phyloP scores from a whole-genome alignment of 2,329 filamentous ascomycete genomes.

The Penicillium griseofulvum region DNA sequence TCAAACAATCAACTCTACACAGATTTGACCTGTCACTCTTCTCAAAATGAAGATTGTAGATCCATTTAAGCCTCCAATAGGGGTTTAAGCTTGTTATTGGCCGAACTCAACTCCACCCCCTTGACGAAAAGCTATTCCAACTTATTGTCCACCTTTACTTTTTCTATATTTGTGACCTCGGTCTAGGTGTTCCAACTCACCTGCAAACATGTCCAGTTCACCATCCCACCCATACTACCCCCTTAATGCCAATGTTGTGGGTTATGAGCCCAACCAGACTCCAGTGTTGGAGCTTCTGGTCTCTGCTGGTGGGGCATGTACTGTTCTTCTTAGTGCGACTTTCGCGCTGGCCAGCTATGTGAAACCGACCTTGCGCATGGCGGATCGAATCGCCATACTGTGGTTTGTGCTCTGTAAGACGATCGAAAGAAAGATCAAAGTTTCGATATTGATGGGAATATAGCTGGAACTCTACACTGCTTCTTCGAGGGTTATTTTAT shows the following conservation, averaged over 20 bases:
- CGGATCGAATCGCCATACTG: conserved; percentile 61
- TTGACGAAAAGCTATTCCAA: not conserved
- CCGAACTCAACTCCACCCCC: not conserved
- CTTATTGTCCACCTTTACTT: not conserved
- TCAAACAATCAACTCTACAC: no score
- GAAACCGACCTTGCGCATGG: conserved; percentile 52
- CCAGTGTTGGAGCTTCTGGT: conserved; percentile 58
- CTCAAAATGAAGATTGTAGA: not conserved
- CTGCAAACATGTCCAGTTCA: conserved; percentile 6
- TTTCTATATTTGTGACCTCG: not conserved
- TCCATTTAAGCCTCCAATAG: not conserved
- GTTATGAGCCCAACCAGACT: conserved; percentile 66
- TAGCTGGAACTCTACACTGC: conserved; percentile 60
- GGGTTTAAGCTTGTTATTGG: conserved; percentile 3
- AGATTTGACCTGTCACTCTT: no score
- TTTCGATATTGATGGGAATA: conserved; percentile 17
- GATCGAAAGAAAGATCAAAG: not conserved
- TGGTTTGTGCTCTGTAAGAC: conserved; percentile 73
- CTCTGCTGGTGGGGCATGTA: conserved; percentile 58
- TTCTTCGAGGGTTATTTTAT: conserved; percentile 87
- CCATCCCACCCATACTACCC: conserved; percentile 68
- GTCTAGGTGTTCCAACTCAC: not conserved
- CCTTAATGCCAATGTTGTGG: conserved; percentile 58
- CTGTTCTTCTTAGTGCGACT: conserved; percentile 57
- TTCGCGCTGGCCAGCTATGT: conserved; percentile 53